Conservation (phyloP, 2,329 filamentous ascomycete genomes). For the Rhytidhysteron rufulum region DNA sequence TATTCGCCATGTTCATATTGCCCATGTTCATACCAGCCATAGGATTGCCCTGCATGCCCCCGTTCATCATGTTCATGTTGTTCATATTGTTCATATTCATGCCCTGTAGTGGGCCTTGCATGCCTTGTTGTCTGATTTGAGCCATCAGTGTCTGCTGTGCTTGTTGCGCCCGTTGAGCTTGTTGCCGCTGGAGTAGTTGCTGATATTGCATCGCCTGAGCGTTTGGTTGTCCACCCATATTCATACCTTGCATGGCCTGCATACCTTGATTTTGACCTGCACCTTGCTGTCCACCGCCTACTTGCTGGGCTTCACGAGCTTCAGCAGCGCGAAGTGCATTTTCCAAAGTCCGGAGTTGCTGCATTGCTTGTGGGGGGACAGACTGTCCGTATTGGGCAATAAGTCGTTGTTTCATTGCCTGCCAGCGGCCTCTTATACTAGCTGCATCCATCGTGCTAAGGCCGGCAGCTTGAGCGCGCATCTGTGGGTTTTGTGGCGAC, state of each 20-base stretch:
- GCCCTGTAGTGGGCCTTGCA: slow-evolving; percentile 20
- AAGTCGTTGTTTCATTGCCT: neutral
- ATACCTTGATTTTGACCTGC: neutral
- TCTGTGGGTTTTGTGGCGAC: slow-evolving; percentile 1
- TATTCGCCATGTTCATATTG: slow-evolving; percentile 8
- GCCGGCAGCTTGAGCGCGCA: no score
- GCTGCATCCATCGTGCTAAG: no score
- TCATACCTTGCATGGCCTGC: slow-evolving; percentile 8
- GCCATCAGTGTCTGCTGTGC: slow-evolving; percentile 12
- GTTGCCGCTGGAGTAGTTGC: slow-evolving; percentile 6
- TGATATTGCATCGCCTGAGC: slow-evolving; percentile 24
- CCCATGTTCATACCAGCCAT: slow-evolving; percentile 4
- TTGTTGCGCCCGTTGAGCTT: slow-evolving; percentile 16
- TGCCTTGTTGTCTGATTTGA: slow-evolving; percentile 22
- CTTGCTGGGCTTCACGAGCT: slow-evolving; percentile 9
- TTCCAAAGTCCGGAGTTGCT: slow-evolving; percentile 13
- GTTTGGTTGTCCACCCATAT: slow-evolving; percentile 6
- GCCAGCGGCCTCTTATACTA: neutral
- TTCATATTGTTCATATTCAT: slow-evolving; percentile 12
- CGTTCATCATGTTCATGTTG: slow-evolving; percentile 10
- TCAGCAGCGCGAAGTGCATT: slow-evolving; percentile 18
- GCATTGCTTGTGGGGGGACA: neutral
- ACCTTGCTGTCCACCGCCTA: neutral
- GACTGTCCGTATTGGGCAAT: neutral
- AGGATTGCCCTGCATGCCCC: slow-evolving; percentile 10